Base-by-base conservation (phyloP, 345 rosid species). In the Capsella bursapastoris region DNA sequence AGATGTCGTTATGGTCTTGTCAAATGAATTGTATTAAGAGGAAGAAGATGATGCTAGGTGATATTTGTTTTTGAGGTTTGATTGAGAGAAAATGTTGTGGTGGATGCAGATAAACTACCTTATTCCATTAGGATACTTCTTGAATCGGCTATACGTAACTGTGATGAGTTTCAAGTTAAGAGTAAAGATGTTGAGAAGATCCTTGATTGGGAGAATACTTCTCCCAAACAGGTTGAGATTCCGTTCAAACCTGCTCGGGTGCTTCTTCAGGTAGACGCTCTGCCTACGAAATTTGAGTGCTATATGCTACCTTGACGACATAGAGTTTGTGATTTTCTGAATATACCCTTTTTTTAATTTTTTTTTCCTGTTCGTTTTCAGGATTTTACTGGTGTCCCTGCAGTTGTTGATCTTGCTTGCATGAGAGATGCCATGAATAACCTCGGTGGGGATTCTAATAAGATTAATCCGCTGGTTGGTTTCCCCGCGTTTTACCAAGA, bases 111-210 rank as follows among this genome's bases (percentile, higher is more conserved):
- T 49, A 49, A 49, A 49, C 28, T 49, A 16, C 53, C 53, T 49
- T 49, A 49, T 49, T 49, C 53, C 53, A 49, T 49, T 48, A 49
- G 53, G 53, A 49, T 49, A 49, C 53, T 49, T 49, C 53, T 49
- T 16, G 53, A 49, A 49, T 49, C 27, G 27, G 53, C 53, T n/a
- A 49, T 49, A 15, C 53, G 53, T 16, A 49, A 49, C 27, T 49
- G 53, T 49, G 53, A 49, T 49, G 53, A 49, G 53, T 49, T 49
- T 16, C 53, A 49, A 49, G 53, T 49, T 49, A 49, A 49, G 53
- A 49, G 53, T n/a, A 16, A 49, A 8, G 53, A 49, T 49, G 53
- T 49, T 49, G 53, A 49, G 53, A 49, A 49, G 53, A 49, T 49
- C 3, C 53, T 49, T 49, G 53, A 49, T 8, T 49, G 53, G 27